Percentiles rank a stretch among this genome's conserved stretches.
Evolutionary conservation across 2,329 filamentous ascomycete species (phyloP).

Genomic region (Nectriaceae sp.): DNA sequence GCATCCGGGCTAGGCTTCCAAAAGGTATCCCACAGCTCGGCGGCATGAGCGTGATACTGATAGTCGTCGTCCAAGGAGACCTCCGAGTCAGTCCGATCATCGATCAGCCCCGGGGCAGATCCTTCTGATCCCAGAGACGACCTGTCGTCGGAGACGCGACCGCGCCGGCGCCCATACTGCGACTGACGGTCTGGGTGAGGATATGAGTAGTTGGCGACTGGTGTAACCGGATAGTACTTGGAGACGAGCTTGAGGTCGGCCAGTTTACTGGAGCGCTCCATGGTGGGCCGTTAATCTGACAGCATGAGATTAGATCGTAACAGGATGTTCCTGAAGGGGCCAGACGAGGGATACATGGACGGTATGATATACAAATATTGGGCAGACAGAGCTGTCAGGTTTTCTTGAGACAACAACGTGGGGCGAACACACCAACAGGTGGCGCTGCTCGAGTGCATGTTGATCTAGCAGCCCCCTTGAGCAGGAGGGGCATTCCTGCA

Average conservation of each 20-base stretch:
- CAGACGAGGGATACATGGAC: slow-evolving; percentile 24
- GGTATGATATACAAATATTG: slow-evolving; percentile 33
- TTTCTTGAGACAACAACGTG: slow-evolving; percentile 28
- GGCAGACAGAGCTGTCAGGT: slow-evolving; percentile 20
- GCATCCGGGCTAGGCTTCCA: slow-evolving; percentile 35
- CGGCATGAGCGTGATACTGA: slow-evolving; percentile 46
- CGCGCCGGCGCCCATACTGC: slow-evolving; percentile 18
- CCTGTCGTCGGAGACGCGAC: slow-evolving; percentile 31
- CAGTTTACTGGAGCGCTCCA: slow-evolving; percentile 40
- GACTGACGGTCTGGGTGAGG: slow-evolving; percentile 27
- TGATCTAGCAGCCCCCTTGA: slow-evolving; percentile 16
- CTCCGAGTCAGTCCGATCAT: slow-evolving; percentile 54
- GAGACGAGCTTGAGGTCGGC: slow-evolving; percentile 41
- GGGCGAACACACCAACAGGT: slow-evolving; percentile 22
- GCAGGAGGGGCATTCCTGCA: slow-evolving; percentile 31
- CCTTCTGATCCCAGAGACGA: slow-evolving; percentile 48
- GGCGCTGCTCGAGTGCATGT: slow-evolving; percentile 19
- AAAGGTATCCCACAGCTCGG: slow-evolving; percentile 55
- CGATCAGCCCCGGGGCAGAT: slow-evolving; percentile 51
- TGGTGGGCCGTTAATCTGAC: slow-evolving; percentile 25
- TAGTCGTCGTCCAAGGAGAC: slow-evolving; percentile 53
- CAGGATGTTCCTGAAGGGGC: slow-evolving; percentile 18
- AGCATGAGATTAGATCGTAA: slow-evolving; percentile 26
- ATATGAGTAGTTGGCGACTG: slow-evolving; percentile 44
- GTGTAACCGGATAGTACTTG: slow-evolving; percentile 41